Evolutionary conservation across 75 land plant genomes (phyloP).

Genomic region (Chamaecyparis obtusa): DNA sequence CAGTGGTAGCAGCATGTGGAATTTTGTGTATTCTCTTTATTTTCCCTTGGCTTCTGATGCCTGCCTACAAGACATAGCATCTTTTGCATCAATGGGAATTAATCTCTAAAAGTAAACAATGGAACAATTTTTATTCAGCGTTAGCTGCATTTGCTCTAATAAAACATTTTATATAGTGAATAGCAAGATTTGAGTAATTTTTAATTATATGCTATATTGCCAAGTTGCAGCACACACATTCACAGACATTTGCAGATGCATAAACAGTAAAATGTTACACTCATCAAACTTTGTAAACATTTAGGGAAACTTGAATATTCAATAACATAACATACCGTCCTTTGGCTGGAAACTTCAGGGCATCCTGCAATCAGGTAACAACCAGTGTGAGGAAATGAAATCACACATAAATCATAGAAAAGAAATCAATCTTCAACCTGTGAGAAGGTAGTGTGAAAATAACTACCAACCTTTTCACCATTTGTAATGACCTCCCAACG

Average conservation of each 20-base stretch:
- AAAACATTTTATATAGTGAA: neutral
- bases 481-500: slow-evolving; percentile 26
- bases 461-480: slow-evolving; percentile 3
- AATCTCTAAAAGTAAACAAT: neutral
- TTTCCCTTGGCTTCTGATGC: neutral
- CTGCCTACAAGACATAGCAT: neutral
- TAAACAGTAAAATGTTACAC: neutral
- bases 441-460: neutral
- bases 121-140: neutral
- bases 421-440: neutral
- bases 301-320: neutral
- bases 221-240: no score
- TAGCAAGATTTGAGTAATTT: neutral
- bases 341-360: neutral
- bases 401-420: neutral
- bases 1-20: neutral
- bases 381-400: neutral
- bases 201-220: neutral
- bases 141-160: neutral
- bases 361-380: neutral
- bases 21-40: neutral
- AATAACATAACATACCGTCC: slow-evolving; percentile 6
- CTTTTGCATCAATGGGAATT: neutral
- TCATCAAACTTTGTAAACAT: neutral
- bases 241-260: no score